Evolutionary conservation across 2,329 filamentous ascomycete genomes (phyloP).

Genomic region (Aaosphaeria arxii): DNA sequence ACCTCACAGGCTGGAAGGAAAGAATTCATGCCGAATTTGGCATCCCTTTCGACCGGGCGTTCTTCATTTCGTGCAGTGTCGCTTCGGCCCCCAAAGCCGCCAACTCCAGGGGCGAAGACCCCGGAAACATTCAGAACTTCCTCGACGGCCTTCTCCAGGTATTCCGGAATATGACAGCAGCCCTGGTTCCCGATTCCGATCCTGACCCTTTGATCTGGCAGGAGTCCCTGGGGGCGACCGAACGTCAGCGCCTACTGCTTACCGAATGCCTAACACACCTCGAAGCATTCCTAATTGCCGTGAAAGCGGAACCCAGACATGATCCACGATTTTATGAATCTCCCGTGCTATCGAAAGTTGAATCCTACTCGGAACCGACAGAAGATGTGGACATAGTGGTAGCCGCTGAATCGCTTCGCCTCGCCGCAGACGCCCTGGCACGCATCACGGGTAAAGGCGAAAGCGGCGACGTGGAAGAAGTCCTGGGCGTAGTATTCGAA

Average conservation of each 20-base stretch:
- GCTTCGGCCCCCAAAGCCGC: slow-evolving; percentile 34
- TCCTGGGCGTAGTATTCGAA: slow-evolving; percentile 94
- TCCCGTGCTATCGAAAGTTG: not conserved
- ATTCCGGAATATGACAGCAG: slow-evolving; percentile 69
- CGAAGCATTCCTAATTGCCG: slow-evolving; percentile 67
- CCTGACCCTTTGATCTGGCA: slow-evolving; percentile 67
- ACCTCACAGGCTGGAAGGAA: slow-evolving; percentile 14
- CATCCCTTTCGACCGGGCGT: slow-evolving; percentile 44
- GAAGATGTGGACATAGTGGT: slow-evolving; percentile 77
- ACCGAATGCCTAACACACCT: slow-evolving; percentile 70
- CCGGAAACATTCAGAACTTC: slow-evolving; percentile 67
- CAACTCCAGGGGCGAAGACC: slow-evolving; percentile 37
- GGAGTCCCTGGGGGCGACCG: slow-evolving; percentile 85
- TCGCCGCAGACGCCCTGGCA: slow-evolving; percentile 48
- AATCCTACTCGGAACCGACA: slow-evolving; percentile 5
- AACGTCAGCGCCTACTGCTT: slow-evolving; percentile 81
- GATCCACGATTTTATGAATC: not conserved
- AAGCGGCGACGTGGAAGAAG: slow-evolving; percentile 87
- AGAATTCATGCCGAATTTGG: slow-evolving; percentile 18
- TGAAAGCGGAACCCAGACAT: slow-evolving; percentile 22
- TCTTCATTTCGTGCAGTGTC: slow-evolving; percentile 71
- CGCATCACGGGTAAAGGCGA: slow-evolving; percentile 85
- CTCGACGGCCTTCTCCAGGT: slow-evolving; percentile 63
- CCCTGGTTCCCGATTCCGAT: slow-evolving; percentile 39
- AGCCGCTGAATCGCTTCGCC: slow-evolving; percentile 81